Base-by-base conservation (phyloP, 257 asterid genomes). In the Schizonepeta tenuifolia region DNA sequence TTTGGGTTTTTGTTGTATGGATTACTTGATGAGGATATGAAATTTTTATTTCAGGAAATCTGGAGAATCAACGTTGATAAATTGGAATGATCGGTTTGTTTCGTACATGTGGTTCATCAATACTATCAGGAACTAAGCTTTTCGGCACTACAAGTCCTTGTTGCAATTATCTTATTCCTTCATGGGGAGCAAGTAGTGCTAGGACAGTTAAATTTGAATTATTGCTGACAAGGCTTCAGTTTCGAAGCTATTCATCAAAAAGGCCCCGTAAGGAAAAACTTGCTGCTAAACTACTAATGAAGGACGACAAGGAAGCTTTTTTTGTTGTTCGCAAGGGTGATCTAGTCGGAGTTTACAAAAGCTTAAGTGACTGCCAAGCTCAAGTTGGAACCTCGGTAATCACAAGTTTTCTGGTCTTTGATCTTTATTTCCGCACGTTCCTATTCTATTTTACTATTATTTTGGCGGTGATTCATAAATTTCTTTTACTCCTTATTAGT, bases 341-440 rank as follows among this genome's bases (percentile, higher is more conserved):
- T 77, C 79, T 91, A 62, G 86, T 91, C 51, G 98, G 98, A 66
- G 86, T 93, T 28, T 93, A 89, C 88, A 93, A 89, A 84, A 91
- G 91, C 81, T 84, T 93, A 75, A 91, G 91, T 75, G 98, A 93
- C 77, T 93, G 97, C 69, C 98, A 93, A 84, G 88, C 90, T 67
- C 98, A 93, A 93, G 98, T 89, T 60, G 98, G 97, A 80, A 77
- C 90, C 63, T 93, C 98, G 88, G 98, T 93, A 91, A 84, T 82
- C 56, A 18, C 62, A 47, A 11, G 7, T 62, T 44, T 36, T 70
- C 78, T 74, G 18, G 24, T 61, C 60, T 68, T 71, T 53, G 49
- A 56, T 78, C 59, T 59, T 73, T 43, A 70, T 70, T 56, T 5
- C 15, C 54, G 5, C 67, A 26, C 33, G 3, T 35, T 44, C 33